A percentile compares a stretch with the other conserved stretches of the same genome.
Conservation (phyloP, 2,329 filamentous ascomycete species). For the Fusarium humuli region DNA sequence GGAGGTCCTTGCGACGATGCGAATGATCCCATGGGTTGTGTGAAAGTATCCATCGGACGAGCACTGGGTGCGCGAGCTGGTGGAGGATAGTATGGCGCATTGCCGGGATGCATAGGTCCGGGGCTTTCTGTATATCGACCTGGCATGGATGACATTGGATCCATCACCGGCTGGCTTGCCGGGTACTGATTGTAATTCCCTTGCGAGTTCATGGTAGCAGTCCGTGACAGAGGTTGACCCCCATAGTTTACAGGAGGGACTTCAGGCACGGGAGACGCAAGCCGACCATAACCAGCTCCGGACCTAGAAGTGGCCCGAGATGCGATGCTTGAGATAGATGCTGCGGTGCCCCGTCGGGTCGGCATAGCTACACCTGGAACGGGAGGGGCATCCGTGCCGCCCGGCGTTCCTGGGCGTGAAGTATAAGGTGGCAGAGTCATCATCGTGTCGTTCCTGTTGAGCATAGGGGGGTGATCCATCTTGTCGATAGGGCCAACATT, state of each 20-base stretch:
- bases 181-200: slow-evolving; percentile 47
- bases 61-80: slow-evolving; percentile 49
- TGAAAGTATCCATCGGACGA: slow-evolving; percentile 50
- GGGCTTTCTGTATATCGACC: slow-evolving; percentile 49
- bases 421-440: slow-evolving; percentile 71
- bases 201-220: slow-evolving; percentile 53
- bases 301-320: slow-evolving; percentile 72
- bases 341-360: slow-evolving; percentile 64
- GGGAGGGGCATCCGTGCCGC: slow-evolving; percentile 62
- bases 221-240: slow-evolving; percentile 48
- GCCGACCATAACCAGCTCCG: slow-evolving; percentile 60
- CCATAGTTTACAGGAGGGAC: slow-evolving; percentile 47
- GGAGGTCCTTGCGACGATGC: slow-evolving; percentile 3
- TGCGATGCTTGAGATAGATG: slow-evolving; percentile 70
- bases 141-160: slow-evolving; percentile 26
- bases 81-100: slow-evolving; percentile 51
- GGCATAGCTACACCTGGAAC: slow-evolving; percentile 64
- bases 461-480: slow-evolving; percentile 68
- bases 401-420: slow-evolving; percentile 68
- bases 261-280: slow-evolving; percentile 53
- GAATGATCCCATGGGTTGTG: slow-evolving; percentile 31
- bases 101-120: slow-evolving; percentile 43
- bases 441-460: slow-evolving; percentile 70
- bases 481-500: slow-evolving; percentile 50
- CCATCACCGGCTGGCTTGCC: slow-evolving; percentile 28